These are phyloP conservation scores for Euptelea pleiosperma DNA, from an alignment of 164 flowering plant species.

Conservation along the genomic window DNA sequence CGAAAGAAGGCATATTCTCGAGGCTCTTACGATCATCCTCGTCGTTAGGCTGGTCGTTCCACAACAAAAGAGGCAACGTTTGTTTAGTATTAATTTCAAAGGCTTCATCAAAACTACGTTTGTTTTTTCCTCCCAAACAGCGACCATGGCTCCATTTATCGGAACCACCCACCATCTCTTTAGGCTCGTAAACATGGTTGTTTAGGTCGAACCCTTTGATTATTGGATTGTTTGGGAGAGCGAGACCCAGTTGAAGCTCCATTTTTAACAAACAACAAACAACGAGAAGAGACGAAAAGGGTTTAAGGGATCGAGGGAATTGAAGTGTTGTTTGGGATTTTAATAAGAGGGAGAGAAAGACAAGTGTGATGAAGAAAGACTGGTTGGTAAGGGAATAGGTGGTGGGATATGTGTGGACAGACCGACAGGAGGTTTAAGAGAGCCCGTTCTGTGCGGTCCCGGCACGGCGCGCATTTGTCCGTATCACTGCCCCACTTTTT, in stretches of 20 bases:
- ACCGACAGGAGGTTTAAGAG: no score
- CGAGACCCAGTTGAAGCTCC: conserved; percentile 39
- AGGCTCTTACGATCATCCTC: conserved; percentile 9
- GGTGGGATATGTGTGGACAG: no score
- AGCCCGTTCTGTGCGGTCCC: no score
- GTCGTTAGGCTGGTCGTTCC: conserved; percentile 24
- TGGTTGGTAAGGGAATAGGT: no score
- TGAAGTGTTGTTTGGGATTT: no score
- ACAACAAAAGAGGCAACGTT: conserved; percentile 26
- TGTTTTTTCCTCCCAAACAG: conserved; percentile 5
- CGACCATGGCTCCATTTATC: no score
- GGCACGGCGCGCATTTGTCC: conserved; percentile 19
- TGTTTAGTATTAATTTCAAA: conserved; percentile 16
- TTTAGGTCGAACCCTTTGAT: conserved; percentile 17
- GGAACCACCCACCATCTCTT: no score
- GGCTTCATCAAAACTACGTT: conserved; percentile 20
- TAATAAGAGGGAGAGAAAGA: not conserved
- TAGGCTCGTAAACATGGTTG: not conserved
- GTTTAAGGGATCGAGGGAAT: not conserved
- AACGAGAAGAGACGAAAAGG: not conserved
- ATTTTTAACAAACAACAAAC: no score
- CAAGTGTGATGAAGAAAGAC: no score
- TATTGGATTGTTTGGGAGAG: conserved; percentile 11
- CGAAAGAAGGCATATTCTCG: conserved; percentile 1
- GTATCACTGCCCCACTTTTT: conserved; percentile 30